Base-by-base conservation (phyloP, 352 stramenopile species). In the Phytophthora gonapodyides region DNA sequence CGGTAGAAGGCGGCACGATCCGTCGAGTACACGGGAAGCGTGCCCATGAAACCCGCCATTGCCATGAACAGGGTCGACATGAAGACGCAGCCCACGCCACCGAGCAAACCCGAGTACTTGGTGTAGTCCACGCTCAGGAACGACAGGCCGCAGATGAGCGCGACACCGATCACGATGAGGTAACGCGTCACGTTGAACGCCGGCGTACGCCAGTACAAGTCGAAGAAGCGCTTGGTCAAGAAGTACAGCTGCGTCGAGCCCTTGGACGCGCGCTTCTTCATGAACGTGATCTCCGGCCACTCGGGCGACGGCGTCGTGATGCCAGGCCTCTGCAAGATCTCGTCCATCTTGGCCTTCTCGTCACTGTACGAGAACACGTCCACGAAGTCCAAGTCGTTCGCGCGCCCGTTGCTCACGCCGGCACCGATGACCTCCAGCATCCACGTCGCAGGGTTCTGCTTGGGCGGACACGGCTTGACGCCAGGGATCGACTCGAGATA, bases 381-480 rank as follows among this genome's bases (percentile, higher is more conserved):
- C 15, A 66, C 69, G 51, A 77, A 77, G 50, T 77, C 69, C 3
- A 51, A 36, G 5, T 69, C 34, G n/a, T 60, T 50, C 13, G 77
- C 80, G 90, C 90, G 79, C 75, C 92, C 37, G 80, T 89, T 31
- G 82, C 80, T 36, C 78, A 96, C 68, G 75, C 27, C 27, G 27
- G 27, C 27, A 6, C 27, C 27, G 1, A 31, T 31, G 5, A 31
- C 21, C 27, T 17, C 44, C 44, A 51, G 45, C 45, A 52, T 40
- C 45, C 45, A 52, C 45, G 27, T 52, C 15, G 45, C 45, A 38
- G 87, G 83, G 33, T 63, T 63, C 11, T 54, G 43, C n/a, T 49
- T 49, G 1, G 36, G 44, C 16, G 73, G 64, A 42, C 91, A 84
- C 21, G 43, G 53, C 33, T 43, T 17, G 16, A 65, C 47, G 10